Evolutionary conservation across 2,329 filamentous ascomycete genomes (phyloP).

Genomic region (Botryotinia convoluta): DNA sequence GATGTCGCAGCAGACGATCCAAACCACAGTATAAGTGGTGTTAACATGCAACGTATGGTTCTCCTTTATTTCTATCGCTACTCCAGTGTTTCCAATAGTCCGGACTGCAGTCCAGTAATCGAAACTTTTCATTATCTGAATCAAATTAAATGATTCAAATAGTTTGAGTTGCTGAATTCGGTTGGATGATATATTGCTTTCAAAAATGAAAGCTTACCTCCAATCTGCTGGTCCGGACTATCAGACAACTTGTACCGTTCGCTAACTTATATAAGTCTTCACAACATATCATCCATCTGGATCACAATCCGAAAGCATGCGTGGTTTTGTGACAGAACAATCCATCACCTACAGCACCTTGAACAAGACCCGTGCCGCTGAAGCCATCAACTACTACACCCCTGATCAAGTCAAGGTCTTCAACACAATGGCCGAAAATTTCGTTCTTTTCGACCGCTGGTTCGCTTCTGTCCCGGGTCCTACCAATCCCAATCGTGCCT

Average conservation of each 20-base stretch:
- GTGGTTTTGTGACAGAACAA: constrained; percentile 46
- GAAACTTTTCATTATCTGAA: neutral
- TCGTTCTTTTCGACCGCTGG: constrained; percentile 46
- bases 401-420: constrained; percentile 44
- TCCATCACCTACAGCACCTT: constrained; percentile 39
- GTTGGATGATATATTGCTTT: neutral
- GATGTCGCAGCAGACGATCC: constrained; percentile 44
- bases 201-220: neutral
- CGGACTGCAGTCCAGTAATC: neutral
- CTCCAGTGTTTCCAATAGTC: neutral
- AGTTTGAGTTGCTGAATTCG: neutral
- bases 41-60: constrained; percentile 42
- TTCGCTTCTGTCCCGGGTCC: constrained; percentile 43
- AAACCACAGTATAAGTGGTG: constrained; percentile 44
- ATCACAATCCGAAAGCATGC: constrained; percentile 36
- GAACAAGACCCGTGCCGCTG: constrained; percentile 41
- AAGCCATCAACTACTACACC: constrained; percentile 46
- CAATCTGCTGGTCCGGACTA: neutral
- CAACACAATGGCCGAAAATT: constrained; percentile 44
- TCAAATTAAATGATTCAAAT: neutral
- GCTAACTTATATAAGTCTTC: constrained; percentile 35
- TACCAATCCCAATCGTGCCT: constrained; percentile 39
- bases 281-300: constrained; percentile 40
- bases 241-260: neutral
- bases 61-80: neutral